A percentile compares a stretch with the other conserved stretches of the same genome.
These are phyloP conservation scores for Neonectria ditissima DNA, from an alignment of 2,329 filamentous ascomycete species.

Conservation along the genomic window DNA sequence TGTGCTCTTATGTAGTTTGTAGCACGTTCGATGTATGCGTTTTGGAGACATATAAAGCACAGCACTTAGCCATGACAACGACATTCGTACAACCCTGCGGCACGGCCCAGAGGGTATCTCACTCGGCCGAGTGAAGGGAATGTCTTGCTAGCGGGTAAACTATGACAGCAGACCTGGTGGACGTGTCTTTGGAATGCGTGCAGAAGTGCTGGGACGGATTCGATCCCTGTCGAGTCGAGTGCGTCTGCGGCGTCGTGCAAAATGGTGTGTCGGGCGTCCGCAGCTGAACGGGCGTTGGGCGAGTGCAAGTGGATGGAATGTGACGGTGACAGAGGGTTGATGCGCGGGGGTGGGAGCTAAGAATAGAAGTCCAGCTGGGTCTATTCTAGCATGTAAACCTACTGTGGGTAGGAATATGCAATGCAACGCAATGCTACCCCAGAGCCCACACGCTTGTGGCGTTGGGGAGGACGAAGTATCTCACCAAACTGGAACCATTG, in stretches of 20 bases:
- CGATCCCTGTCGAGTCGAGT: neutral
- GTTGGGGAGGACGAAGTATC: neutral
- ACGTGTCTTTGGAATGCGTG: neutral
- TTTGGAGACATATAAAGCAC: neutral
- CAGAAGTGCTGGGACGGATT: neutral
- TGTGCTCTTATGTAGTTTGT: neutral
- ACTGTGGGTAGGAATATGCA: too few species aligned
- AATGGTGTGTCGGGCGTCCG: constrained; percentile 3
- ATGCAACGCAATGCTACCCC: neutral
- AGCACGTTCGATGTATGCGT: neutral
- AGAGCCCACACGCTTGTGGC: neutral
- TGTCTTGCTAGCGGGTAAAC: constrained; percentile 1
- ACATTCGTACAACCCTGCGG: neutral
- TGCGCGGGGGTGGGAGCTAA: constrained; percentile 4
- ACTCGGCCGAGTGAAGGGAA: neutral
- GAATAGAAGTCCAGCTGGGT: constrained; percentile 17
- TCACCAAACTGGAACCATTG: neutral
- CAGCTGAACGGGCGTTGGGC: neutral
- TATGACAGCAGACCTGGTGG: neutral
- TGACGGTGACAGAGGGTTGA: neutral
- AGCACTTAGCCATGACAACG: too few species aligned
- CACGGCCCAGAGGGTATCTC: neutral
- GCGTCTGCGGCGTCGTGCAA: neutral
- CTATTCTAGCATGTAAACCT: too few species aligned
- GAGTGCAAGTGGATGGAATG: neutral